phyloP scores from a whole-genome alignment of 768 basidiomycete species.

The Calocybe indica region DNA sequence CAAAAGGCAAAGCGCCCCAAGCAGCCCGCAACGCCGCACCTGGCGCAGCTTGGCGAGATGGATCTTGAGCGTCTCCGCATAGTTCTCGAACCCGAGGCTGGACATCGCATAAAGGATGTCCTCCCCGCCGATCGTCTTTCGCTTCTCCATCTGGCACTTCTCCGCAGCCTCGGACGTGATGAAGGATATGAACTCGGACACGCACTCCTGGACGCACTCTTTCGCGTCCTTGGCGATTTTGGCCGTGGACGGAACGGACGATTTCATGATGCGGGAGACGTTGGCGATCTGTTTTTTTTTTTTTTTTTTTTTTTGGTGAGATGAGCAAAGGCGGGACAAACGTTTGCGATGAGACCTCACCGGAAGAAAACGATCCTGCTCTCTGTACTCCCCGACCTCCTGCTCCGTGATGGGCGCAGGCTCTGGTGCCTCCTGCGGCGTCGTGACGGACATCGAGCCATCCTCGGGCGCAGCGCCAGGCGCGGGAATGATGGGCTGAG shows the following conservation, averaged over 20 bases:
- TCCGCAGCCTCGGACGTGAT: constrained; percentile 97
- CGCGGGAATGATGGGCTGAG: constrained; percentile 37
- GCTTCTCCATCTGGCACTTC: constrained; percentile 89
- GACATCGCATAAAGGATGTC: constrained; percentile 96
- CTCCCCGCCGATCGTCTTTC: constrained; percentile 97
- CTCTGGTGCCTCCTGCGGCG: constrained; percentile 41
- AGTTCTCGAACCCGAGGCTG: constrained; percentile 90
- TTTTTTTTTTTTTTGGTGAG: neutral
- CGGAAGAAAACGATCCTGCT: constrained; percentile 93
- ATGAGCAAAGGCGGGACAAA: neutral
- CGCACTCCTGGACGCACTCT: constrained; percentile 97
- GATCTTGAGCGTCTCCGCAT: constrained; percentile 87
- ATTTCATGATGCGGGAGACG: constrained; percentile 97
- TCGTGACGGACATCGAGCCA: constrained; percentile 15
- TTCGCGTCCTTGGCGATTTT: constrained; percentile 99
- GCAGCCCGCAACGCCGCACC: constrained; percentile 30
- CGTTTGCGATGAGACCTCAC: too few relatives aligned
- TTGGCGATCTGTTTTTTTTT: constrained; percentile 76
- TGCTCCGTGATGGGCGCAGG: constrained; percentile 81
- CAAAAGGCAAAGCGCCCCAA: neutral
- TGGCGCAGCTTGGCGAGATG: constrained; percentile 87
- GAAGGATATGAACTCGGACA: constrained; percentile 97
- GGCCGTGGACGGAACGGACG: constrained; percentile 79
- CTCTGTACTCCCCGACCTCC: constrained; percentile 90
- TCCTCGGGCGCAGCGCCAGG: constrained; percentile 26